Percentiles rank a stretch among this genome's conserved stretches.
Conservation (phyloP, 208 protist species). For the Trypanosoma scelopori region DNA sequence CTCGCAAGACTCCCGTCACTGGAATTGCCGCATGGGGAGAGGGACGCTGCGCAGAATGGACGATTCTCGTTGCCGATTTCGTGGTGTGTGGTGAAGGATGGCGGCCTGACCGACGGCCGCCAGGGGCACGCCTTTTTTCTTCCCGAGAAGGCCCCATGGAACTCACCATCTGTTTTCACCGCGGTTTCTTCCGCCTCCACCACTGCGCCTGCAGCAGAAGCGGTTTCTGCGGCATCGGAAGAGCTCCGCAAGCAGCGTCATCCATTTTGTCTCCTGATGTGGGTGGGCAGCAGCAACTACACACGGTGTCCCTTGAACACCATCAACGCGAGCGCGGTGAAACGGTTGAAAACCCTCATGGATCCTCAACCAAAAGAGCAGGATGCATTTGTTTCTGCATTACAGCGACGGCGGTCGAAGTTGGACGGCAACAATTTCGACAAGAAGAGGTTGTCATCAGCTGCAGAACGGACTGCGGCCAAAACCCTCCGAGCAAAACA, state of each 20-base stretch:
- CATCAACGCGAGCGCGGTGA: background rate
- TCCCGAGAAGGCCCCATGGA: background rate
- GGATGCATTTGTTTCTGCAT: background rate
- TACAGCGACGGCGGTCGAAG: background rate
- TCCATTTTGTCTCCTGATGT: slow-evolving; percentile 16
- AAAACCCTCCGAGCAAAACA: background rate
- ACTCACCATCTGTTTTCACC: background rate
- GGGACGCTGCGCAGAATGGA: background rate
- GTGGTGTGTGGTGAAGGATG: slow-evolving; percentile 11
- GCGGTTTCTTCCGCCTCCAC: background rate
- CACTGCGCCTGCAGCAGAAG: background rate
- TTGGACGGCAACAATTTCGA: background rate
- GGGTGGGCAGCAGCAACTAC: slow-evolving; percentile 19
- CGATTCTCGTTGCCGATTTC: slow-evolving; percentile 4
- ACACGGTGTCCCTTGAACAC: slow-evolving; percentile 14
- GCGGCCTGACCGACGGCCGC: background rate
- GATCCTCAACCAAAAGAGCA: background rate
- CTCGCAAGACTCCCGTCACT: slow-evolving; percentile 21
- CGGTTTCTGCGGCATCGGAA: background rate
- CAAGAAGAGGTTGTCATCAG: background rate
- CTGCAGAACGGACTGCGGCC: background rate
- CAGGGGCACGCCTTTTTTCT: slow-evolving; percentile 22
- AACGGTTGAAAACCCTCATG: background rate
- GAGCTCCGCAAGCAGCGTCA: background rate
- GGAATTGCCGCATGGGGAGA: slow-evolving; percentile 1